Conservation (phyloP, 345 rosid genomes). For the Syzygium jambos region DNA sequence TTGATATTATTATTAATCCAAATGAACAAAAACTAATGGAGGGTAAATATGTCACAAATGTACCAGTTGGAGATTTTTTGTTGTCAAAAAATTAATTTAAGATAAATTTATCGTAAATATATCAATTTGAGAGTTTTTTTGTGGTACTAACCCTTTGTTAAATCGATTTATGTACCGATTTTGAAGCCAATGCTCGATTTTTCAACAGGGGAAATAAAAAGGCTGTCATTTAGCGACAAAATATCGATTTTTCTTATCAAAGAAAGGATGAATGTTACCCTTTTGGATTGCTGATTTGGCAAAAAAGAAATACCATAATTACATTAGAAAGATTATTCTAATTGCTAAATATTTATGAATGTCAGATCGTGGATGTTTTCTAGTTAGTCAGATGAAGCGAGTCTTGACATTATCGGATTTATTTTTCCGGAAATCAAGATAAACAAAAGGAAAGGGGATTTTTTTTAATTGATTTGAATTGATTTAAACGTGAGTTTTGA, state of each 20-base stretch:
- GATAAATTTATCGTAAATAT: no score
- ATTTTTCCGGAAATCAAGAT: neutral
- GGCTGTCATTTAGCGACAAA: no score
- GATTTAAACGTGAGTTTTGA: neutral
- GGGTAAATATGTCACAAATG: no score
- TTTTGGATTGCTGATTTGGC: neutral
- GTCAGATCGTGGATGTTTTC: accelerated
- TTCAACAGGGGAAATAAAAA: neutral
- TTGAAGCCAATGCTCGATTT: neutral
- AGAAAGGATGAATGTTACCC: neutral
- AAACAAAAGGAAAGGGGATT: neutral
- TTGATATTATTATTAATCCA: neutral
- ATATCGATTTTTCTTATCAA: neutral
- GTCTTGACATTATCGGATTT: no score
- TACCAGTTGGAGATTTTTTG: no score
- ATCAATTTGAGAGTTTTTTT: no score
- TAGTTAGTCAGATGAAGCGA: no score
- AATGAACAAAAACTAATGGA: no score
- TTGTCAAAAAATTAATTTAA: no score
- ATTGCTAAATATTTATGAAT: neutral
- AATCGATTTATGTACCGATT: neutral
- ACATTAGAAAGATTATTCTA: neutral
- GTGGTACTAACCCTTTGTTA: neutral
- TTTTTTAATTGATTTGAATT: no score
- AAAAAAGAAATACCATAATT: no score